A percentile compares a stretch with the other conserved stretches of the same genome.
These are phyloP conservation scores for Circinella umbellata DNA, from an alignment of 371 early-diverging fungal species.

Conservation along the genomic window DNA sequence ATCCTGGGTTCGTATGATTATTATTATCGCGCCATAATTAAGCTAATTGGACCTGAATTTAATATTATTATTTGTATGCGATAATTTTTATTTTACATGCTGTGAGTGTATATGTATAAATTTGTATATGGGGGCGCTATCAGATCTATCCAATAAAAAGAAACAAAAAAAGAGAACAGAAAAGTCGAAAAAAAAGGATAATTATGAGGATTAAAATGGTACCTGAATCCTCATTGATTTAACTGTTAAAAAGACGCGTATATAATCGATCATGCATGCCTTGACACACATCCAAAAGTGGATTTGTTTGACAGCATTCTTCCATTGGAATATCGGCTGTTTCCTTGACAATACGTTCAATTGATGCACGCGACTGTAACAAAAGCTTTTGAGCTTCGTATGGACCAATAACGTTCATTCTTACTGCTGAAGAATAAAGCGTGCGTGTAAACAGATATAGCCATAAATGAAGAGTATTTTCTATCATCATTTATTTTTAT, in stretches of 20 bases:
- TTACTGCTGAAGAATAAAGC: conserved; percentile 85
- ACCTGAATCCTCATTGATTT: neutral
- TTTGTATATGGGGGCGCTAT: neutral
- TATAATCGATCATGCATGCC: conserved; percentile 91
- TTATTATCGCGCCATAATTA: no score
- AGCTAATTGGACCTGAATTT: no score
- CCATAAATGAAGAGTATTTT: conserved; percentile 74
- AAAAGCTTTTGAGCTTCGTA: conserved; percentile 83
- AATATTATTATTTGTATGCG: no score
- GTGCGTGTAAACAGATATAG: conserved; percentile 85
- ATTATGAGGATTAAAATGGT: no score
- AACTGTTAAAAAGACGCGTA: conserved; percentile 87
- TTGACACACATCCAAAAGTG: conserved; percentile 85
- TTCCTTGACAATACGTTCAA: conserved; percentile 55
- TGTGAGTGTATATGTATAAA: neutral
- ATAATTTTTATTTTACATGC: no score
- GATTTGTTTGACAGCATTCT: conserved; percentile 71
- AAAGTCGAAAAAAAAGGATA: no score
- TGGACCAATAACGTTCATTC: conserved; percentile 90
- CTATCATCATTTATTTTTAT: conserved; percentile 27
- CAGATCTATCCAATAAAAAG: no score
- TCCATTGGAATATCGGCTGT: conserved; percentile 52
- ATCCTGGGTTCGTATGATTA: no score
- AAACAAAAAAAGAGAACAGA: no score
- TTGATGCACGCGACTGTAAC: conserved; percentile 59